Evolutionary conservation across 495 filamentous ascomycete genomes (phyloP).

Genomic region (Cercophora scortea): DNA sequence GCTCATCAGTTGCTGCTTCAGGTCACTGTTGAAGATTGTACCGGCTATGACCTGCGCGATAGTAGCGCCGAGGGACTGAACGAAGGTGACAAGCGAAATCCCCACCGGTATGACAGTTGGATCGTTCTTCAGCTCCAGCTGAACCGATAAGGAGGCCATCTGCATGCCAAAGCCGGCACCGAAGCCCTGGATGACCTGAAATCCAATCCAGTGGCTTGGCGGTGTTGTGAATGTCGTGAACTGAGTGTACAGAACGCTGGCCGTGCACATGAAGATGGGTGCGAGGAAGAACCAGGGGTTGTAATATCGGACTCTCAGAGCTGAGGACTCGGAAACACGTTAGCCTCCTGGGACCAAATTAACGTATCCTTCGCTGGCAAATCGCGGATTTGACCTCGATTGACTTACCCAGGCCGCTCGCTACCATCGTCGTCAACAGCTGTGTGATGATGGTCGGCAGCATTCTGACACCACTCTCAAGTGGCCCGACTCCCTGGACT

Average conservation of each 20-base stretch:
- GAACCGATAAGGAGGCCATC: slow-evolving; percentile 14
- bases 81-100: slow-evolving; percentile 11
- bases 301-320: too few relatives aligned
- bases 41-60: slow-evolving; percentile 13
- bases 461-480: not conserved
- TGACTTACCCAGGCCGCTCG: too few relatives aligned
- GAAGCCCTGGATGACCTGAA: slow-evolving; percentile 40
- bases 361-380: too few relatives aligned
- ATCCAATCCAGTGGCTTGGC: slow-evolving; percentile 39
- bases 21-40: slow-evolving; percentile 5
- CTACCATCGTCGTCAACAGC: too few relatives aligned
- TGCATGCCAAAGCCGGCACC: slow-evolving; percentile 36
- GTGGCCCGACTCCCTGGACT: slow-evolving; percentile 30
- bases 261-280: too few relatives aligned
- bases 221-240: slow-evolving; percentile 24
- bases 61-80: slow-evolving; percentile 14
- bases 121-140: slow-evolving; percentile 10
- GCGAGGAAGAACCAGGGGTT: too few relatives aligned
- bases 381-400: too few relatives aligned
- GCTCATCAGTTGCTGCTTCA: not conserved
- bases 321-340: too few relatives aligned
- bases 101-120: slow-evolving; percentile 7
- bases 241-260: slow-evolving; percentile 22
- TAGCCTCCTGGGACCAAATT: too few relatives aligned
- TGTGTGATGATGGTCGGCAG: not conserved